phyloP scores from a whole-genome alignment of 169 alveolate genomes.

The Ichthyophthirius multifiliis region DNA sequence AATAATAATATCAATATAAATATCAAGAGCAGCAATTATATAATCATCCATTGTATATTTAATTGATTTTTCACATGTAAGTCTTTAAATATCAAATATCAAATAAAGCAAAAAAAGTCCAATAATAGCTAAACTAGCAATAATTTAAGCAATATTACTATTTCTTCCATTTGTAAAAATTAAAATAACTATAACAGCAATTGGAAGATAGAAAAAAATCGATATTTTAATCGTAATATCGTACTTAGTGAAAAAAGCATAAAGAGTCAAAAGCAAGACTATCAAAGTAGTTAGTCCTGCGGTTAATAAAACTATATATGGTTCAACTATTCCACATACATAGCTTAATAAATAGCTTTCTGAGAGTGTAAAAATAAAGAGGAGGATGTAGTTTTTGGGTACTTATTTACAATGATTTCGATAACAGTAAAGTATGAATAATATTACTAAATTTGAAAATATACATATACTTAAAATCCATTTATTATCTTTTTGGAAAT shows the following conservation, averaged over 20 bases:
- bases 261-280: background rate
- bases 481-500: background rate
- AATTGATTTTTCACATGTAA: background rate
- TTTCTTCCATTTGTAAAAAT: background rate
- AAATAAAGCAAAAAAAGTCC: background rate
- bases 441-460: background rate
- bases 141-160: background rate
- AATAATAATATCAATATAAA: conserved; percentile 9
- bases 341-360: background rate
- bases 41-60: conserved; percentile 12
- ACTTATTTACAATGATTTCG: background rate
- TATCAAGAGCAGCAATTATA: conserved; percentile 19
- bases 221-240: background rate
- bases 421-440: background rate
- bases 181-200: background rate
- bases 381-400: conserved; percentile 1
- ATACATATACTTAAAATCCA: background rate
- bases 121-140: conserved; percentile 1
- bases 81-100: conserved; percentile 3
- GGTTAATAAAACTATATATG: background rate
- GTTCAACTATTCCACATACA: background rate
- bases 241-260: background rate
- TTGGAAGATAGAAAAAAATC: background rate
- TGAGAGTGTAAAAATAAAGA: background rate
- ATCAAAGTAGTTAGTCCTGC: background rate